These are phyloP conservation scores for Apophysomyces sp. DNA, from an alignment of 371 early-diverging fungal genomes.

Conservation along the genomic window DNA sequence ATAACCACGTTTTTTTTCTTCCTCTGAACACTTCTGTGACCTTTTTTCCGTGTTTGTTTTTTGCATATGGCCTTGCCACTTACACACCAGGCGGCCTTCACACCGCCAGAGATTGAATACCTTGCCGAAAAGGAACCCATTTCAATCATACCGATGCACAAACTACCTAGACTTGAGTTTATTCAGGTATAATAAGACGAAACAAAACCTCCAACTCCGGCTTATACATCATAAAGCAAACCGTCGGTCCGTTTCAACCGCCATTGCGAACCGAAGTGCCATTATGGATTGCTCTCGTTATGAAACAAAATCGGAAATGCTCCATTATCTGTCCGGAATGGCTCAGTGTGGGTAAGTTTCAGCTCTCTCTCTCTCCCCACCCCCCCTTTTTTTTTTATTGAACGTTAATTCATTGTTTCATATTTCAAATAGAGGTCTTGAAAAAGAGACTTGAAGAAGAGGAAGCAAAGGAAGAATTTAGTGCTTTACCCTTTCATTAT, in stretches of 20 bases:
- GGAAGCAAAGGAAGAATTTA: conserved; percentile 61
- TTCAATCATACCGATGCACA: conserved; percentile 65
- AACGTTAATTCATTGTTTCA: too few relatives aligned
- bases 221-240: conserved; percentile 49
- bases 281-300: conserved; percentile 84
- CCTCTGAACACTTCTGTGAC: neutral
- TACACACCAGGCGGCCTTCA: conserved; percentile 58
- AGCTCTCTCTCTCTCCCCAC: too few relatives aligned
- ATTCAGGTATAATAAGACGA: conserved; percentile 53
- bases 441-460: conserved; percentile 60
- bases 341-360: conserved; percentile 49
- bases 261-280: conserved; percentile 72
- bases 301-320: conserved; percentile 82
- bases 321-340: conserved; percentile 83
- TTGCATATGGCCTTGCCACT: conserved; percentile 61
- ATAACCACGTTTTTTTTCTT: neutral
- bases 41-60: too few relatives aligned
- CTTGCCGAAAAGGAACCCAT: conserved; percentile 77
- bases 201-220: neutral
- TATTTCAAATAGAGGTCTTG: conserved; percentile 52
- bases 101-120: conserved; percentile 86
- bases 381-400: too few relatives aligned
- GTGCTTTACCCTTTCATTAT: conserved; percentile 76
- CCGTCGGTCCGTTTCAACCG: conserved; percentile 78
- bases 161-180: conserved; percentile 62